Evolutionary conservation across 169 alveolate genomes (phyloP).

Genomic region (Plasmodium vivax): DNA sequence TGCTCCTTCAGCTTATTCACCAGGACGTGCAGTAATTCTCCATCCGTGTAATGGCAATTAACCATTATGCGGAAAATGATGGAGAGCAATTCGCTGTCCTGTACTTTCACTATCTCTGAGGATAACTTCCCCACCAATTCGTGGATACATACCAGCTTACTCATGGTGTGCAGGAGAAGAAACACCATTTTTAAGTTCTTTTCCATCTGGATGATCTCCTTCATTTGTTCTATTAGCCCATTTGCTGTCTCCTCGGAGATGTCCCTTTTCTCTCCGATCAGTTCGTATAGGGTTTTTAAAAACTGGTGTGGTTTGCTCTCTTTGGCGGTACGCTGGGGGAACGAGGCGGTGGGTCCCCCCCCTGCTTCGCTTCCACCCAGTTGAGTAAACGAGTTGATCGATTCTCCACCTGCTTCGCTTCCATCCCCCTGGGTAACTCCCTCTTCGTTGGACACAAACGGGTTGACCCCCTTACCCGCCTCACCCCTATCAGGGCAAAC

Average conservation of each 20-base stretch:
- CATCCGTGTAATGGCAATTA: conserved; percentile 19
- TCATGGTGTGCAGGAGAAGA: conserved; percentile 44
- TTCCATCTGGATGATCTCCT: neutral
- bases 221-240: neutral
- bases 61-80: conserved; percentile 23
- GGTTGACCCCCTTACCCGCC: neutral
- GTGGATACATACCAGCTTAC: conserved; percentile 30
- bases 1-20: conserved; percentile 25
- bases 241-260: conserved; percentile 28
- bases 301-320: neutral
- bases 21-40: neutral
- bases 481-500: neutral
- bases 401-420: neutral
- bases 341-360: neutral
- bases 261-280: conserved; percentile 14
- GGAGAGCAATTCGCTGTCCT: conserved; percentile 48
- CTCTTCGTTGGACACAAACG: neutral
- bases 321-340: neutral
- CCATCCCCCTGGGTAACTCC: neutral
- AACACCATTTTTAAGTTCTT: conserved; percentile 32
- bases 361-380: neutral
- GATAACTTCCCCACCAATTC: conserved; percentile 2
- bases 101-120: conserved; percentile 9
- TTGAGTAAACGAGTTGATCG: neutral
- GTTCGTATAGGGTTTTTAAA: conserved; percentile 5